Evolutionary conservation across 2,329 filamentous ascomycete species (phyloP).

Genomic region (Monilinia vaccinii-corymbosi): DNA sequence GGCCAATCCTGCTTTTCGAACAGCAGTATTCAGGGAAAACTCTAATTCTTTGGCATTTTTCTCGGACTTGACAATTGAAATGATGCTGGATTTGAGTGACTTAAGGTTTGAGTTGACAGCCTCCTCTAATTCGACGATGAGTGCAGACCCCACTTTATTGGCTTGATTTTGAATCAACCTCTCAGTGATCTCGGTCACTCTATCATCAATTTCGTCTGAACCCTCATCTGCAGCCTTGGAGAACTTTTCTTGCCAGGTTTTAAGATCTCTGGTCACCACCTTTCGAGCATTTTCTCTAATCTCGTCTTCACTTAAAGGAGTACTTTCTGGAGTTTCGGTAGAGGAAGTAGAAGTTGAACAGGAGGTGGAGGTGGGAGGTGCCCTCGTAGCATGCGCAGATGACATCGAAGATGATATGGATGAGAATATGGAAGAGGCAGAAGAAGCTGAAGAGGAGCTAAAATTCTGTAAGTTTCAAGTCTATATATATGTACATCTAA

Average conservation of each 20-base stretch:
- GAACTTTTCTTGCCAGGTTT: slow-evolving; percentile 83
- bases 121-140: slow-evolving; percentile 60
- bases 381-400: slow-evolving; percentile 18
- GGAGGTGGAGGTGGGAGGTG: slow-evolving; percentile 5
- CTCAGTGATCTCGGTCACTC: slow-evolving; percentile 62
- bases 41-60: slow-evolving; percentile 42
- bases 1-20: slow-evolving; percentile 48
- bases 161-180: slow-evolving; percentile 57
- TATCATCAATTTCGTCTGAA: slow-evolving; percentile 54
- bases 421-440: slow-evolving; percentile 23
- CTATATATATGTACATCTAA: slow-evolving; percentile 15
- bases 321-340: slow-evolving; percentile 25
- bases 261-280: slow-evolving; percentile 68
- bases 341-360: slow-evolving; percentile 21
- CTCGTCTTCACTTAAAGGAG: slow-evolving; percentile 38
- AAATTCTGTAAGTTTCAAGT: slow-evolving; percentile 5
- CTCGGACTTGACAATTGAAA: slow-evolving; percentile 44
- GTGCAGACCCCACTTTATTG: slow-evolving; percentile 53
- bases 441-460: slow-evolving; percentile 26
- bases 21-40: slow-evolving; percentile 41
- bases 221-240: slow-evolving; percentile 78
- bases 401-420: slow-evolving; percentile 23
- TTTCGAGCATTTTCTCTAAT: slow-evolving; percentile 50
- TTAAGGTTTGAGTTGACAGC: slow-evolving; percentile 55
- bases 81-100: slow-evolving; percentile 58